Conservation (phyloP, 352 stramenopile genomes). For the Aphanomyces astaci region DNA sequence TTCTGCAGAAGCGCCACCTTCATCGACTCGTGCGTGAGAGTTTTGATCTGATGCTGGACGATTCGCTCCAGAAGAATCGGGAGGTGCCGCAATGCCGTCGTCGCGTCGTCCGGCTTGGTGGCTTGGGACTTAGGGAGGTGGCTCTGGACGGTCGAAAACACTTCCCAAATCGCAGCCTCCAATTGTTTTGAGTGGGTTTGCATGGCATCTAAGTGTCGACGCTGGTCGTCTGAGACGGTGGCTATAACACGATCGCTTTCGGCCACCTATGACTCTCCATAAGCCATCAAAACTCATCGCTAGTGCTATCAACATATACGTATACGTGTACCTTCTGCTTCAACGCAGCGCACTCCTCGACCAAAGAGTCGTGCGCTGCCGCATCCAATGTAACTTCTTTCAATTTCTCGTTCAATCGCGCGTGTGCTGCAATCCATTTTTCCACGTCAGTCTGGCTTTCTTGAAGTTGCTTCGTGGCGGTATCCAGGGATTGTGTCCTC, state of each 20-base stretch:
- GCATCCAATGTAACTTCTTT: not conserved
- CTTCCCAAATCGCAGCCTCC: constrained; percentile 7
- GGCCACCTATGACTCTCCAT: not conserved
- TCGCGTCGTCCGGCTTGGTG: not conserved
- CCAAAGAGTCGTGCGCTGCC: not conserved
- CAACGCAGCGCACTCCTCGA: not conserved
- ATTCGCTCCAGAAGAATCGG: not conserved
- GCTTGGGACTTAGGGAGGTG: not conserved
- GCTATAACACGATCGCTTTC: not conserved
- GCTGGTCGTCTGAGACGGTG: not conserved
- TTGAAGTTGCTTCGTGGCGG: not conserved
- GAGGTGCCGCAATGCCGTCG: not conserved
- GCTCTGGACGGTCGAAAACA: not conserved
- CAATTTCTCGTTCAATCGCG: not conserved
- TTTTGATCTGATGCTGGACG: constrained; percentile 1
- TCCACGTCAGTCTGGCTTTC: not conserved
- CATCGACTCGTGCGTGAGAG: not conserved
- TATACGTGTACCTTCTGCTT: not conserved
- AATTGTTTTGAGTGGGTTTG: not conserved
- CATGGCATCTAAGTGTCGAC: constrained; percentile 1
- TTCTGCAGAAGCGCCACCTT: constrained; percentile 17
- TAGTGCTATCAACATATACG: too few relatives aligned
- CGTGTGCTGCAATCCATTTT: not conserved
- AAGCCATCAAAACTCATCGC: too few relatives aligned
- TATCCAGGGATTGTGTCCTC: not conserved